Conservation (phyloP, 768 basidiomycete species). For the Calvatia gigantea region DNA sequence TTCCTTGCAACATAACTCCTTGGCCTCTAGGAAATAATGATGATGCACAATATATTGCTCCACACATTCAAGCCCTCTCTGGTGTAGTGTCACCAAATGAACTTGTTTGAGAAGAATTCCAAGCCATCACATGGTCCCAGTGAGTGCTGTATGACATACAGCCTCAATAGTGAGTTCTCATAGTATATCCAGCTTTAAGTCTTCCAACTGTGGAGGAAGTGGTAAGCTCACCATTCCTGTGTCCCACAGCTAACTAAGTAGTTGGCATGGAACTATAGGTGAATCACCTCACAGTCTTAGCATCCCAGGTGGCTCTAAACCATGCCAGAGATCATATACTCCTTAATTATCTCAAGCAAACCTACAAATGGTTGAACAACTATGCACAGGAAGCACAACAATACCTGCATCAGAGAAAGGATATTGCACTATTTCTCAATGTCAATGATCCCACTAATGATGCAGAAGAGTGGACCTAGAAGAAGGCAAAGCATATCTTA, state of each 20-base stretch:
- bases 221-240: conserved; percentile 12
- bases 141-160: conserved; percentile 15
- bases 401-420: conserved; percentile 1
- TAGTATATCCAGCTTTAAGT: conserved; percentile 17
- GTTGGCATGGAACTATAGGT: conserved; percentile 7
- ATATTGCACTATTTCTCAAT: conserved; percentile 40
- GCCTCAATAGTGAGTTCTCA: conserved; percentile 13
- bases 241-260: not conserved
- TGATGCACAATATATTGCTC: conserved; percentile 3
- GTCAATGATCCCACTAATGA: conserved; percentile 33
- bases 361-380: conserved; percentile 21
- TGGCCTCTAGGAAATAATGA: conserved; percentile 13
- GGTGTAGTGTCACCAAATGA: conserved; percentile 16
- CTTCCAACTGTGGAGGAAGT: conserved; percentile 19
- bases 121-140: conserved; percentile 24
- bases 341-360: conserved; percentile 18
- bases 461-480: conserved; percentile 34
- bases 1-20: conserved; percentile 28
- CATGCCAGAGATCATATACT: conserved; percentile 10
- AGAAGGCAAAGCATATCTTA: conserved; percentile 31
- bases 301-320: conserved; percentile 14
- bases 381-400: not conserved
- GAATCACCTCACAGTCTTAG: conserved; percentile 14
- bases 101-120: conserved; percentile 16
- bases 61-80: not conserved